Evolutionary conservation across 352 stramenopile species (phyloP), one percentile per base, ranked within the genome.

Genomic region (Pythium folliculosum): DNA sequence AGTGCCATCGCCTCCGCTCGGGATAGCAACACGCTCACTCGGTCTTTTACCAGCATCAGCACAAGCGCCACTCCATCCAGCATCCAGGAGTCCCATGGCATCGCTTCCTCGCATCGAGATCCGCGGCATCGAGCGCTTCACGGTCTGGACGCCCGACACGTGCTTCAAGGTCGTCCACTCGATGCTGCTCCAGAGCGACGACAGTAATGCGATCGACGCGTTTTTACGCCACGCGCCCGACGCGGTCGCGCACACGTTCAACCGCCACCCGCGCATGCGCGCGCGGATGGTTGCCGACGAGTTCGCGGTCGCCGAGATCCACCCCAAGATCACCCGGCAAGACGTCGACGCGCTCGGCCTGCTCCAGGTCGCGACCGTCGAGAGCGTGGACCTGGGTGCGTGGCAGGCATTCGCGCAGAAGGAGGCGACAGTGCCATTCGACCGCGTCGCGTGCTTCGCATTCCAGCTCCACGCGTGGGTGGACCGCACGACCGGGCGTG

Each of bases 261-360:
- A 81, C 53, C 48, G 72, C 22, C 75, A 82, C 40, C 73, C 75
- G 25, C 66, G 67, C 0, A 82, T 82, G 75, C 75, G 73, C 6
- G 64, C 63, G 23, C 49, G 69, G 53, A 68, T 76, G 52, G 61
- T 67, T 3, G 58, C 58, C 9, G 60, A 47, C 14, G 69, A 60
- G 21, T 73, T 74, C 52, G 69, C 77, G 14, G 57, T 69, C 32
- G 67, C 60, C 5, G 72, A 77, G 54, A 73, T 85, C 37, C 66
- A 73, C 19, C 65, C 72, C 0, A n/a, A 35, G 50, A 52, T 81
- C 30, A 67, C 71, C 0, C 14, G 72, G 1, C 47, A 73, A 12
- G 55, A 54, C 48, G 40, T 60, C 38, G n/a, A 30, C 10, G 19
- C 32, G 49, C 25, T 56, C 0, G 9, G 32, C 19, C 52, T 68